Base-by-base conservation (phyloP, 805 yeast genomes). In the Dipodascus geniculatus region DNA sequence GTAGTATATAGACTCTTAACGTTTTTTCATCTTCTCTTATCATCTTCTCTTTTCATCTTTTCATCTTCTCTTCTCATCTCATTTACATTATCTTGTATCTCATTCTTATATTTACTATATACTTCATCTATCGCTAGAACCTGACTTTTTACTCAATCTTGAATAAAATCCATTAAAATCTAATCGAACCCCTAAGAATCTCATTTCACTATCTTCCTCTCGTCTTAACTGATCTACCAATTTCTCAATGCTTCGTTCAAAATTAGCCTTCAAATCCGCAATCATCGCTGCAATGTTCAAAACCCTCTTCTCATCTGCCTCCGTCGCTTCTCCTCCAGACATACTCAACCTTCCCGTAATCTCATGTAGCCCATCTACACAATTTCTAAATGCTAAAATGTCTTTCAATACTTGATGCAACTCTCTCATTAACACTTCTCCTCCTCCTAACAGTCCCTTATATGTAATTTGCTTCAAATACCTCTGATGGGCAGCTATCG, bases 81-180 rank as follows among this genome's bases (percentile, higher is more conserved):
- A n/a, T n/a, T n/a, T n/a, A n/a, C n/a, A n/a, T n/a, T n/a, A n/a
- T n/a, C n/a, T n/a, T n/a, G n/a, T n/a, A n/a, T n/a, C n/a, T n/a
- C n/a, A n/a, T n/a, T n/a, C n/a, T n/a, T n/a, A n/a, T n/a, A n/a
- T n/a, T n/a, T n/a, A n/a, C n/a, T n/a, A n/a, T n/a, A n/a, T n/a
- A n/a, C n/a, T n/a, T n/a, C n/a, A n/a, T n/a, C n/a, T n/a, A n/a
- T n/a, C n/a, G n/a, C n/a, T n/a, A n/a, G n/a, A n/a, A n/a, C n/a
- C n/a, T 28, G 33, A 11, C 11, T 28, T 28, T 11, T 28, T 11
- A 11, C 33, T 28, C 33, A 38, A 11, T n/a, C 20, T 38, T n/a
- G 48, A 48, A 54, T 69, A 69, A 51, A 56, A 68, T 42, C 62
- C 66, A 54, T 70, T 70, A 51, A 65, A 70, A 55, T 70, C 68